Evolutionary conservation across 1,139 yeast species (phyloP), one percentile per base, ranked within the genome.

Genomic region (Candida tropicalis): DNA sequence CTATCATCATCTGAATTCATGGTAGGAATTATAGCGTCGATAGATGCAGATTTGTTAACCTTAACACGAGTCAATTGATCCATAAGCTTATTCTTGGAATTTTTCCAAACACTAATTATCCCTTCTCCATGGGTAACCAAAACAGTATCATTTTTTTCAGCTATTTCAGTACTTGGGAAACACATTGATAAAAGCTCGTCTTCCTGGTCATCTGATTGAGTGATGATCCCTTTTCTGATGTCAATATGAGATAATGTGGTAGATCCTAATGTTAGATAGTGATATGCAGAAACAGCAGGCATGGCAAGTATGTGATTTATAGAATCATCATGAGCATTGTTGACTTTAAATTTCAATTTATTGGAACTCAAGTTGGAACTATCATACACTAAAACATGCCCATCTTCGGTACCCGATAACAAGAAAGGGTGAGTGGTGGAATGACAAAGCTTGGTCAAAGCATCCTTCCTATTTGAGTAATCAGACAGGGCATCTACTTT

Each of bases 51-150:
- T 47, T 77, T 81, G 39, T 82, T 75, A 7, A 91, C 73, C 49
- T 83, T 81, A 15, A 91, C 78, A 45, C 98, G 73, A n/a, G 87
- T 78, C 42, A 89, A 73, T 62, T 90, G 97, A 62, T 91, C 98
- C 50, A 72, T 75, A 55, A 84, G 76, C 41, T 74, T 75, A 57
- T 84, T 86, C 59, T 79, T 79, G 33, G 79, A 73, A 34, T 84
- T 81, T 53, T 81, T 82, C 99, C 98, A 93, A n/a, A 87, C 72
- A 0, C 98, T 89, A 5, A 89, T 75, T n/a, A 89, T 79, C 2
- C 98, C 98, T 59, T 87, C 95, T 3, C 96, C 91, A 82, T 90
- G 91, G 55, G 91, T 82, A 0, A 86, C 87, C 16, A 84, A 71
- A 2, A 82, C 82, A 2, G 78, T 71, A 35, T 84, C 89, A 46